Base-by-base conservation (phyloP, 257 asterid species). In the Solanum sejunctum region DNA sequence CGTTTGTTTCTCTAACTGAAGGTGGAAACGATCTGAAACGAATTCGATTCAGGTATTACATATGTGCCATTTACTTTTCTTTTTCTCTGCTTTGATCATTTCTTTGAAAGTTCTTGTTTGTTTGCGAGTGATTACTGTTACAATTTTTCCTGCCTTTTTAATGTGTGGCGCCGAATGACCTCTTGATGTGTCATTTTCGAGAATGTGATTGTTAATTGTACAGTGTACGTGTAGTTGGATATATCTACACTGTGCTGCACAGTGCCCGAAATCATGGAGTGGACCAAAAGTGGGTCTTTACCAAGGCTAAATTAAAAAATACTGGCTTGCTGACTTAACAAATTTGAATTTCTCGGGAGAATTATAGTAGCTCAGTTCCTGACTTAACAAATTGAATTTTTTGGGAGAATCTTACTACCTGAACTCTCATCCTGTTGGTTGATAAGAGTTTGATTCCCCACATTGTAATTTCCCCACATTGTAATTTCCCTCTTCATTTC, bases 11-110 rank as follows among this genome's bases (percentile, higher is more conserved):
- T 2, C 90, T 94, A 88, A 94, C 96, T 66, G 90, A 90, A 3
- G 98, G 98, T 81, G 99, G 99, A 58, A 97, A 97, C 85, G 98
- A 94, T 87, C 97, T 97, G 82, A 97, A 92, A 86, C 89, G 97
- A 83, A 97, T 97, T 88, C 93, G 96, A 56, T 97, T 97, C 92
- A 94, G 98, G 99, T 97, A 89, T 73, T 79, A 39, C 52, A 43
- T 61, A 8, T 10, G 28, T 20, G 56, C 26, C 80, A 54, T 86
- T 84, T 85, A 54, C 79, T 55, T 87, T 32, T 54, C 55, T 45
- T 23, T 78, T 79, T 43, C 69, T 56, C 20, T 32, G 56, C 21
- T 83, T 78, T 77, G 43, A 85, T 20, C 23, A 18, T 28, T 67
- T 51, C 61, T 83, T 80, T 89, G 87, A 88, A 90, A 87, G 92